Base-by-base conservation (phyloP, 306 rosid genomes). In the Dalbergia cultrata region DNA sequence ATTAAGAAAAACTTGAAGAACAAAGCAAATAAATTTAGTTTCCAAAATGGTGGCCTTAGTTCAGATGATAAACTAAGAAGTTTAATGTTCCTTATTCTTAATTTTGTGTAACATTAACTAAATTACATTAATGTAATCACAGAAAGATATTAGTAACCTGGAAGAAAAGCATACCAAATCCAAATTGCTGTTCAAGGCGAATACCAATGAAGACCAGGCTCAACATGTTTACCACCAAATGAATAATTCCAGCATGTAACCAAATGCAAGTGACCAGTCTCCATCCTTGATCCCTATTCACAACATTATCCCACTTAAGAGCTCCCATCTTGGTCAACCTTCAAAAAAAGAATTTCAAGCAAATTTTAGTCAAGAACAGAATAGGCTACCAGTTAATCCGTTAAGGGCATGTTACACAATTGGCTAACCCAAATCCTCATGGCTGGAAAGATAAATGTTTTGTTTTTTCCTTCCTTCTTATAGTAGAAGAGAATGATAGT, bases 111-210 rank as follows among this genome's bases (percentile, higher is more conserved):
- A 62, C 37, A 53, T 70, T 57, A 14, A 49, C 61, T 68, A 22
- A 3, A 59, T 53, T 54, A 7, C 52, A 26, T 54, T 47, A 49
- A 52, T 56, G 31, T 37, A 53, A 35, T 5, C 16, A 74, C 12
- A 59, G 13, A 45, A 34, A 13, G 35, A 74, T 44, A 18, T 31
- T 13, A 17, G 34, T 70, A 39, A 1, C 3, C 8, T 35, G 59
- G n/a, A 21, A 58, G 41, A 16, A 60, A 14, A 63, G 67, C 84
- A 60, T 90, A 93, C 99, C 81, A 85, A 91, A 93, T 1, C 99
- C 99, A n/a, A 95, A 95, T 83, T 93, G 97, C 37, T 93, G 97
- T 72, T 95, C 99, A 14, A 95, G 85, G 77, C 97, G 97, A 78
- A 91, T 91, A 41, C 99, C 97, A 11, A 92, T 86, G 83, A 93